Percentiles rank a stretch among this genome's conserved stretches.
These are phyloP conservation scores for Paraconiothyrium brasiliense DNA, from an alignment of 2,329 filamentous ascomycete genomes.

Conservation along the genomic window DNA sequence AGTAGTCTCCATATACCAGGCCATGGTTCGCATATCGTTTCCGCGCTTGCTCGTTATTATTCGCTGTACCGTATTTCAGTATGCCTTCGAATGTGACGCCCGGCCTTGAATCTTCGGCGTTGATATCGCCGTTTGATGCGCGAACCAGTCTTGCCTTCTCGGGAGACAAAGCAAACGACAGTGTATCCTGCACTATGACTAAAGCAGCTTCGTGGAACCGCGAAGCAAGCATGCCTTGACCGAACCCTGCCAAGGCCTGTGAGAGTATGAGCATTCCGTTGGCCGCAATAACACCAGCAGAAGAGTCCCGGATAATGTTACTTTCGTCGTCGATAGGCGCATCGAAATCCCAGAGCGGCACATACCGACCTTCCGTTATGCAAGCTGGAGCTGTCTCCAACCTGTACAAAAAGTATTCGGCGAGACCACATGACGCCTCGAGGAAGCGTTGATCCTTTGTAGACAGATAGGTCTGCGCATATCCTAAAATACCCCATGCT, in stretches of 20 bases:
- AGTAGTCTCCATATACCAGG: conserved; percentile 59
- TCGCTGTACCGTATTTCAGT: conserved; percentile 56
- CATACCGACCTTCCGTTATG: conserved; percentile 29
- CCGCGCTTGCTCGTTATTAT: conserved; percentile 54
- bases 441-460: conserved; percentile 53
- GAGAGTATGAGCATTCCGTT: conserved; percentile 48
- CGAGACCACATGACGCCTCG: conserved; percentile 51
- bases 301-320: conserved; percentile 51
- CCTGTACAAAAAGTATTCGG: conserved; percentile 56
- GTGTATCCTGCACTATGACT: conserved; percentile 28
- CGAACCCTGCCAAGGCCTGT: conserved; percentile 35
- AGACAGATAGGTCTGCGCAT: conserved; percentile 54
- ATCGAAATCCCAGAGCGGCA: conserved; percentile 61
- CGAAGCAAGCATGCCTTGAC: conserved; percentile 43
- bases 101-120: conserved; percentile 29
- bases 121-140: conserved; percentile 26
- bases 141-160: conserved; percentile 29
- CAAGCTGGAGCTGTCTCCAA: conserved; percentile 40
- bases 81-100: conserved; percentile 51
- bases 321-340: conserved; percentile 48
- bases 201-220: conserved; percentile 26
- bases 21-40: conserved; percentile 55
- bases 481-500: conserved; percentile 58
- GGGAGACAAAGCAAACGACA: conserved; percentile 36
- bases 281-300: conserved; percentile 51